Evolutionary conservation across 345 rosid genomes (phyloP).

Genomic region (Combretum micranthum): DNA sequence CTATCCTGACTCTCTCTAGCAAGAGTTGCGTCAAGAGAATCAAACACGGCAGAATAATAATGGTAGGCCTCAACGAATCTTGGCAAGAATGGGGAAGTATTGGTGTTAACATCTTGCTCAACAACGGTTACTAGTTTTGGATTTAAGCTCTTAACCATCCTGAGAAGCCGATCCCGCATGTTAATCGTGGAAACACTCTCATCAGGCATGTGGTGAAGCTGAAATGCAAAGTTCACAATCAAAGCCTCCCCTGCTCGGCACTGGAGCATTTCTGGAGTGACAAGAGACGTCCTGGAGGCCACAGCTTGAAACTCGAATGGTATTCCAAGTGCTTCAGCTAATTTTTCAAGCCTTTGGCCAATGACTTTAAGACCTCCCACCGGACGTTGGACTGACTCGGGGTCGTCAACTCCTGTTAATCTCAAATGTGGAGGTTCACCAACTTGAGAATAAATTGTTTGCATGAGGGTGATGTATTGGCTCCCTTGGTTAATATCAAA

Average conservation of each 20-base stretch:
- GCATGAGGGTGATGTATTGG: constrained; percentile 85
- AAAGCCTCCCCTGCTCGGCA: constrained; percentile 66
- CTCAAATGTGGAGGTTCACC: constrained; percentile 54
- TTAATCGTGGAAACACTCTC: constrained; percentile 93
- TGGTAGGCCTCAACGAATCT: constrained; percentile 81
- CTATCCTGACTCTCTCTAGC: constrained; percentile 94
- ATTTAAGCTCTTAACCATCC: constrained; percentile 75
- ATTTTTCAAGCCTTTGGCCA: constrained; percentile 76
- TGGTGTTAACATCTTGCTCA: constrained; percentile 90
- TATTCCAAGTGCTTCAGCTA: constrained; percentile 54
- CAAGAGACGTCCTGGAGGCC: constrained; percentile 60
- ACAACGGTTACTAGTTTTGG: constrained; percentile 93
- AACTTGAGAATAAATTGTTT: constrained; percentile 40
- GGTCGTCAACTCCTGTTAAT: constrained; percentile 92
- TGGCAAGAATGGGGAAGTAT: constrained; percentile 78
- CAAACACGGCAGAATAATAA: constrained; percentile 85
- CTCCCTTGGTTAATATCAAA: constrained; percentile 94
- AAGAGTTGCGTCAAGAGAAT: constrained; percentile 83
- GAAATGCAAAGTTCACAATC: constrained; percentile 89
- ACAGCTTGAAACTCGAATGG: constrained; percentile 68
- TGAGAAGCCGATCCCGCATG: constrained; percentile 84
- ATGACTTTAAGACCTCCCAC: constrained; percentile 67
- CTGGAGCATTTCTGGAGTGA: constrained; percentile 65
- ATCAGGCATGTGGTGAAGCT: constrained; percentile 99
- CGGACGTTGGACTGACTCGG: constrained; percentile 87